A percentile compares a stretch with the other conserved stretches of the same genome.
Conservation (phyloP, 495 filamentous ascomycete genomes). For the Annulohypoxylon bovei region DNA sequence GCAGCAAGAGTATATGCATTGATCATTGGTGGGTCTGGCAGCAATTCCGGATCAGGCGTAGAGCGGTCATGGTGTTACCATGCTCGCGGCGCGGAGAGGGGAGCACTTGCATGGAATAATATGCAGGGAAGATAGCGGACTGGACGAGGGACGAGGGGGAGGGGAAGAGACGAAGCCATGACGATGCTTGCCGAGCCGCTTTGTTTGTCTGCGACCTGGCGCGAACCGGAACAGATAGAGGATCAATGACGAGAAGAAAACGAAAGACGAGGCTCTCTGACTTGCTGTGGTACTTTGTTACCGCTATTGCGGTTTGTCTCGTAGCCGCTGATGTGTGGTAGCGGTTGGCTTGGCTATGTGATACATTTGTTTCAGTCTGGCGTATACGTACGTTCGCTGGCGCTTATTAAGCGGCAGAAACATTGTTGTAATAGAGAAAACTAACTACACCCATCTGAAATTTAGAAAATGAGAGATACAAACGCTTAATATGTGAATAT, state of each 20-base stretch:
- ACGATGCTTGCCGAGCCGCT: slow-evolving; percentile 30
- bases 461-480: neutral
- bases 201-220: slow-evolving; percentile 38
- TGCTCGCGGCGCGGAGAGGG: slow-evolving; percentile 37
- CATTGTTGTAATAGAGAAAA: neutral
- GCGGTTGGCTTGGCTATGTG: slow-evolving; percentile 14
- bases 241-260: slow-evolving; percentile 8
- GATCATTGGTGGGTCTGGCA: slow-evolving; percentile 39
- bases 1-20: slow-evolving; percentile 38
- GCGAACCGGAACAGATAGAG: slow-evolving; percentile 3
- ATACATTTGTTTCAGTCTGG: slow-evolving; percentile 19
- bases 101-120: slow-evolving; percentile 45
- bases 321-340: slow-evolving; percentile 25
- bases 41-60: slow-evolving; percentile 41
- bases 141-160: slow-evolving; percentile 19
- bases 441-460: neutral
- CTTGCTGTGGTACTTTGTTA: slow-evolving; percentile 20
- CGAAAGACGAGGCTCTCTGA: slow-evolving; percentile 10
- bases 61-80: slow-evolving; percentile 38
- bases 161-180: slow-evolving; percentile 17
- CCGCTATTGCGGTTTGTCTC: slow-evolving; percentile 14
- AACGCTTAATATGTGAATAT: neutral
- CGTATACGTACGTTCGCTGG: slow-evolving; percentile 18
- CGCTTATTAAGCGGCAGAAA: slow-evolving; percentile 24
- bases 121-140: slow-evolving; percentile 40